These are phyloP conservation scores for Limnomonas spitsbergensis DNA, from an alignment of 139 green algal genomes.

Conservation along the genomic window DNA sequence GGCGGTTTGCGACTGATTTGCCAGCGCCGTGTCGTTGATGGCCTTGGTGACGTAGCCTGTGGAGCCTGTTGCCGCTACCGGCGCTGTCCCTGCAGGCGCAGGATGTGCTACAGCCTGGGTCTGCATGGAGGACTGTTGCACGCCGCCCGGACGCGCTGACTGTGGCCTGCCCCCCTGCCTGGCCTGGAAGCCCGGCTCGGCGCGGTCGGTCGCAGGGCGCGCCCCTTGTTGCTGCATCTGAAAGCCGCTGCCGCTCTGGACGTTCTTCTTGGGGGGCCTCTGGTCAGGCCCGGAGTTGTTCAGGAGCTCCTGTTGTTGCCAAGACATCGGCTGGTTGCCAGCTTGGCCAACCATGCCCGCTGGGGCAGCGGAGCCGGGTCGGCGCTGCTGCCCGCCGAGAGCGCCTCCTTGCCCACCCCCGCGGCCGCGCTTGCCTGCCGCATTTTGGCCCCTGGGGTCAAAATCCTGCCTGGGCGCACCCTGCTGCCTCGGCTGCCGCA, in stretches of 20 bases:
- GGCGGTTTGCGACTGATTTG: conserved; percentile 29
- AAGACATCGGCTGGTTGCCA: not conserved
- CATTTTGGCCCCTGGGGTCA: too few relatives aligned
- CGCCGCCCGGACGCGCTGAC: not conserved
- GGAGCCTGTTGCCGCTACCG: not conserved
- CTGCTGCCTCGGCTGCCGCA: not conserved
- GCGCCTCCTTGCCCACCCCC: not conserved
- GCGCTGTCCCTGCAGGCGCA: not conserved
- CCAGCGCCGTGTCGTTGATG: conserved; percentile 12
- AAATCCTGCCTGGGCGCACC: too few relatives aligned
- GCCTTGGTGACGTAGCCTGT: conserved; percentile 3
- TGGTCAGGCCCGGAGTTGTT: not conserved
- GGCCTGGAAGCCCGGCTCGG: not conserved
- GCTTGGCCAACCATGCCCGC: not conserved
- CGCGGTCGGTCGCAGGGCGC: not conserved
- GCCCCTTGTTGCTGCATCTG: not conserved
- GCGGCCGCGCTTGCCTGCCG: too few relatives aligned
- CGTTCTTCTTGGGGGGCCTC: not conserved
- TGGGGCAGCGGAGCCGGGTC: not conserved
- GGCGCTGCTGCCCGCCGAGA: not conserved
- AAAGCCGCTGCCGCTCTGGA: not conserved
- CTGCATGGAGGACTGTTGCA: not conserved
- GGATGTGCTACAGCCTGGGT: not conserved
- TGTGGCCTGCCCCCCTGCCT: not conserved
- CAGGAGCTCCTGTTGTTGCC: conserved; percentile 4